phyloP scores from a whole-genome alignment of 345 rosid genomes.

The Euphorbia pulcherrima region DNA sequence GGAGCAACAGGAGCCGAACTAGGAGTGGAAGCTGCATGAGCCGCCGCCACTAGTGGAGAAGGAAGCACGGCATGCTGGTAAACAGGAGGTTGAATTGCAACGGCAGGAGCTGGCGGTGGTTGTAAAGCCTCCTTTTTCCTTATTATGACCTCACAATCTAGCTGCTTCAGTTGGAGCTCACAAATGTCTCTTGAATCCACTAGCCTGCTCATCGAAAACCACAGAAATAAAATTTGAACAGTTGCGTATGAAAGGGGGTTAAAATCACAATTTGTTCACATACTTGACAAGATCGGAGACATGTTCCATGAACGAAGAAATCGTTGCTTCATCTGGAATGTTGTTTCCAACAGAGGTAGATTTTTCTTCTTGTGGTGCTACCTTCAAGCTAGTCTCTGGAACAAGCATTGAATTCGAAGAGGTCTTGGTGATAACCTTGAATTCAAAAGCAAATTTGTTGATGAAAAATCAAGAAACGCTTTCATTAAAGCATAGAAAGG shows the following conservation, averaged over 20 bases:
- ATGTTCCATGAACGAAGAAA: conserved; percentile 78
- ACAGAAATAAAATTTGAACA: neutral
- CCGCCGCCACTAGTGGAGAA: conserved; percentile 36
- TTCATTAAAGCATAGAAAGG: neutral
- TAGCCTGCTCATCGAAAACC: conserved; percentile 49
- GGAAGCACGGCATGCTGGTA: conserved; percentile 44
- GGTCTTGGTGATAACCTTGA: conserved; percentile 46
- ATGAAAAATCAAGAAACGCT: neutral
- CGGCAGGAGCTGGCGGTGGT: conserved; percentile 38
- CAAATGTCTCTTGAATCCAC: conserved; percentile 86
- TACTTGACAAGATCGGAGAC: conserved; percentile 87
- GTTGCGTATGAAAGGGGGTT: neutral
- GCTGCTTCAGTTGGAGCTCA: conserved; percentile 84
- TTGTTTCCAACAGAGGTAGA: conserved; percentile 28
- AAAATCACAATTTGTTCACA: conserved; percentile 24
- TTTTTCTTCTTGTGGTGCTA: conserved; percentile 34
- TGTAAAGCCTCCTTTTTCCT: conserved; percentile 85
- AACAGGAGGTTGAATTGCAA: conserved; percentile 37
- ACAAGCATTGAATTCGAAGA: conserved; percentile 47
- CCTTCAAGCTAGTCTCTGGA: conserved; percentile 24
- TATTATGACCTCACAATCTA: conserved; percentile 70
- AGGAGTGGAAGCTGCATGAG: conserved; percentile 33
- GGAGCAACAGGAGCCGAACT: conserved; percentile 32
- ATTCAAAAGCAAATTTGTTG: conserved; percentile 12
- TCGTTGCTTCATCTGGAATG: conserved; percentile 49